Evolutionary conservation across 2,329 filamentous ascomycete species (phyloP).

Genomic region (Hypoxylon sp.): DNA sequence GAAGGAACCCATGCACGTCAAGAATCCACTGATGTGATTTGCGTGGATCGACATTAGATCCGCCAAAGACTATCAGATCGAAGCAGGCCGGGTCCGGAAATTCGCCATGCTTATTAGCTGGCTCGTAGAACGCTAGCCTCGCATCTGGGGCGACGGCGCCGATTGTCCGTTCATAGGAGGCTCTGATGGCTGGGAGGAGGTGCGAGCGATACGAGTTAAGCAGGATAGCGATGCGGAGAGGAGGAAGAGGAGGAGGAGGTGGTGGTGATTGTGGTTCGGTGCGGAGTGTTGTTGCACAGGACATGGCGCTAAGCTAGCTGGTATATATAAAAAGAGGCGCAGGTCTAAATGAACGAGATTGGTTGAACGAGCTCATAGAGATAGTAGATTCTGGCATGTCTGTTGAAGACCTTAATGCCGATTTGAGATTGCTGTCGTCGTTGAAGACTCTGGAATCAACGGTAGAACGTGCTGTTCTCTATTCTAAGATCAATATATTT

Average conservation of each 20-base stretch:
- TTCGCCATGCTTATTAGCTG: conserved; percentile 52
- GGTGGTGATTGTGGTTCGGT: conserved; percentile 23
- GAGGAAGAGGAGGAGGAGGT: background rate
- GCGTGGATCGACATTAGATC: conserved; percentile 61
- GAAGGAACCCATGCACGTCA: conserved; percentile 59
- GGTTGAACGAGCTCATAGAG: conserved; percentile 14
- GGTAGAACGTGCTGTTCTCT: conserved; percentile 2
- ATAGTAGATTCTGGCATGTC: conserved; percentile 44
- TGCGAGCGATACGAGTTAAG: conserved; percentile 59
- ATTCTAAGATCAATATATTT: conserved; percentile 2
- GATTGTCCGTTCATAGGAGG: conserved; percentile 57
- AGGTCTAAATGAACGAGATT: conserved; percentile 14
- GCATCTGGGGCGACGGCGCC: conserved; percentile 52
- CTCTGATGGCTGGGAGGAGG: conserved; percentile 55
- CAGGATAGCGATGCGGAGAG: conserved; percentile 56
- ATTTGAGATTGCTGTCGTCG: conserved; percentile 24
- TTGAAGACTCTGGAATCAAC: conserved; percentile 35
- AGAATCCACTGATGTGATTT: conserved; percentile 60
- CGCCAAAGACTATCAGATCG: conserved; percentile 62
- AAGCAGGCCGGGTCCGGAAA: conserved; percentile 59
- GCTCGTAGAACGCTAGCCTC: conserved; percentile 57
- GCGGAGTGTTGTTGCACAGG: conserved; percentile 13
- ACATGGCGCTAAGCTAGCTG: conserved; percentile 27
- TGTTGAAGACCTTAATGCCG: conserved; percentile 48
- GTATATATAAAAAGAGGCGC: conserved; percentile 13